phyloP scores from a whole-genome alignment of 2,329 filamentous ascomycete species.

The Lecanicillium sp. region DNA sequence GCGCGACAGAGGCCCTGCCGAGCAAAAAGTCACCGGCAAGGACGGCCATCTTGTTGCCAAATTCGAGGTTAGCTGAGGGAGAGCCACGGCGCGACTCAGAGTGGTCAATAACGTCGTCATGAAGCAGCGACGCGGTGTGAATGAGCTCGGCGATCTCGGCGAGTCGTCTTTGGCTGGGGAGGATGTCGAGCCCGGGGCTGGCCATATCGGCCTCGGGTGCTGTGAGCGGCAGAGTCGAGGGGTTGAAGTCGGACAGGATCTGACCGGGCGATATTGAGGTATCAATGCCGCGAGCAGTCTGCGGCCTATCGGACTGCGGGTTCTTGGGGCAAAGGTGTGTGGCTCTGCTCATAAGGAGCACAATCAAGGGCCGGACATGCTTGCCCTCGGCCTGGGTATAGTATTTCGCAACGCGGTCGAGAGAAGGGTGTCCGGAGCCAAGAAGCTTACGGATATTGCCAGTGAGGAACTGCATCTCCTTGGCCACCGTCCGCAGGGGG shows the following conservation, averaged over 20 bases:
- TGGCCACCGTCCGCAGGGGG: constrained; percentile 81
- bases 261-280: constrained; percentile 47
- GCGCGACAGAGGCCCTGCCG: constrained; percentile 84
- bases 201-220: constrained; percentile 32
- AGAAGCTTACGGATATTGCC: constrained; percentile 91
- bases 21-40: constrained; percentile 95
- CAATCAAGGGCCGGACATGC: constrained; percentile 88
- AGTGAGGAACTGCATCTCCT: constrained; percentile 93
- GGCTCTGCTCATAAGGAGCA: constrained; percentile 92
- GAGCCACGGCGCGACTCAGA: constrained; percentile 77
- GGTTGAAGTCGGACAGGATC: constrained; percentile 76
- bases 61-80: constrained; percentile 86
- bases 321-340: constrained; percentile 70
- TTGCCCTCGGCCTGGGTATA: constrained; percentile 96
- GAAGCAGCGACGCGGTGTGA: constrained; percentile 90
- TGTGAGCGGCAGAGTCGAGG: constrained; percentile 44
- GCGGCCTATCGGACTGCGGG: constrained; percentile 31
- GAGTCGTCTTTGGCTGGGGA: constrained; percentile 86
- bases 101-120: constrained; percentile 97
- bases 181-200: constrained; percentile 57
- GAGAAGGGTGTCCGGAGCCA: constrained; percentile 86
- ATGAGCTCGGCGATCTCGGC: constrained; percentile 98
- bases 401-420: constrained; percentile 95
- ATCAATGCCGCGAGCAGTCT: constrained; percentile 44
- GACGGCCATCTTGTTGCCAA: constrained; percentile 99